Conservation (phyloP, 192 early-diverging fungal genomes). For the Backusella morwellensis region DNA sequence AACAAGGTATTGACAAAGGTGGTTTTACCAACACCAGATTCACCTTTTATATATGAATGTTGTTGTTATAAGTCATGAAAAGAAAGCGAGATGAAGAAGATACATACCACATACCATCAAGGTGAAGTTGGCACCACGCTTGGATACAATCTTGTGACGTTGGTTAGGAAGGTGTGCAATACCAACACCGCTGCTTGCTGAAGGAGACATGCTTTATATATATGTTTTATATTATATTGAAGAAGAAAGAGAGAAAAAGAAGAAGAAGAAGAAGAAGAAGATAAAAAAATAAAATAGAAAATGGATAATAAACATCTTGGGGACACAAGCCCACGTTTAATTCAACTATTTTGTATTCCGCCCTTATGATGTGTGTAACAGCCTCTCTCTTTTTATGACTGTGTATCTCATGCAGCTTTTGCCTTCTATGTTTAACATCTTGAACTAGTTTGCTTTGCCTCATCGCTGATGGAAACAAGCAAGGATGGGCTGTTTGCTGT, state of each 20-base stretch:
- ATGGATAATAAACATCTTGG: neutral
- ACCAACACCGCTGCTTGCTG: conserved; percentile 55
- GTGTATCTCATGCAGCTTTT: neutral
- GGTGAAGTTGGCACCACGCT: conserved; percentile 93
- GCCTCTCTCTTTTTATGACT: neutral
- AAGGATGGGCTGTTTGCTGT: too few relatives aligned
- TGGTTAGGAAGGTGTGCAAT: conserved; percentile 95
- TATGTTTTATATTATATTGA: neutral
- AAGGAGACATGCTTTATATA: conserved; percentile 23
- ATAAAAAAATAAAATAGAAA: neutral
- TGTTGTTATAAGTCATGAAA: too few relatives aligned
- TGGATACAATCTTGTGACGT: conserved; percentile 87
- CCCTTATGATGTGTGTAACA: conserved; percentile 1
- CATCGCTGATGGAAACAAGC: too few relatives aligned
- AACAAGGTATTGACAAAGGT: conserved; percentile 99
- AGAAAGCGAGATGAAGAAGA: neutral
- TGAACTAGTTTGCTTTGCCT: too few relatives aligned
- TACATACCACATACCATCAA: conserved; percentile 88
- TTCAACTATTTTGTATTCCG: neutral
- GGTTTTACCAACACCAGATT: conserved; percentile 95
- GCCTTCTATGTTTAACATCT: neutral
- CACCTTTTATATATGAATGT: conserved; percentile 20
- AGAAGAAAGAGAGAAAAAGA: neutral
- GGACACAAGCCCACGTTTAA: conserved; percentile 6
- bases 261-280: neutral